These are phyloP conservation scores for Bassia scoparia DNA, from an alignment of 148 eudicot species.

Conservation along the genomic window DNA sequence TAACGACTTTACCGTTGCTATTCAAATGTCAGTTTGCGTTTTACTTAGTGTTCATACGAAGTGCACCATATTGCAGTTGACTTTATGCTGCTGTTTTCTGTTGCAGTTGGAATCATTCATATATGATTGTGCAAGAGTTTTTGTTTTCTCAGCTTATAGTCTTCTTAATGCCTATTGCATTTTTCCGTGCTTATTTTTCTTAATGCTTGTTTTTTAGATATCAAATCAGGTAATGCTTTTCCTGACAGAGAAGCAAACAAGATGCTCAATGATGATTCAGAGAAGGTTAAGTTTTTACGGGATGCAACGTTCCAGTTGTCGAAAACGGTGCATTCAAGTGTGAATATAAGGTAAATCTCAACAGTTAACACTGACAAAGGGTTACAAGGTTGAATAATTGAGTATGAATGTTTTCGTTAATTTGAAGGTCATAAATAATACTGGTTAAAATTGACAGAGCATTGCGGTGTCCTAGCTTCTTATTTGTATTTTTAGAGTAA, in stretches of 20 bases:
- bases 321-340: conserved; percentile 41
- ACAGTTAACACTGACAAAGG: background rate
- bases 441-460: background rate
- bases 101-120: background rate
- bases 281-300: conserved; percentile 36
- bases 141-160: background rate
- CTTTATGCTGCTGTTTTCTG: background rate
- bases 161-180: background rate
- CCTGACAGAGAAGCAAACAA: conserved; percentile 23
- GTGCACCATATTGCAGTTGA: background rate
- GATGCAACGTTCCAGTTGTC: conserved; percentile 51
- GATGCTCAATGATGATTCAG: conserved; percentile 28
- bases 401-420: background rate
- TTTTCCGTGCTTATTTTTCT: background rate
- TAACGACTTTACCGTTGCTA: background rate
- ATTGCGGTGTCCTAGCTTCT: background rate
- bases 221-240: conserved; percentile 34
- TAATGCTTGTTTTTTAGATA: conserved; percentile 40
- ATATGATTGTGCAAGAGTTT: background rate
- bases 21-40: background rate
- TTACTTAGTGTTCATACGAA: background rate
- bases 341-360: conserved; percentile 58
- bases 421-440: background rate
- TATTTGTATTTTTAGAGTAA: background rate
- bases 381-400: background rate